Evolutionary conservation across 225 moss, liverwort and hornwort species (phyloP).

Genomic region (Sphagnum contortum): DNA sequence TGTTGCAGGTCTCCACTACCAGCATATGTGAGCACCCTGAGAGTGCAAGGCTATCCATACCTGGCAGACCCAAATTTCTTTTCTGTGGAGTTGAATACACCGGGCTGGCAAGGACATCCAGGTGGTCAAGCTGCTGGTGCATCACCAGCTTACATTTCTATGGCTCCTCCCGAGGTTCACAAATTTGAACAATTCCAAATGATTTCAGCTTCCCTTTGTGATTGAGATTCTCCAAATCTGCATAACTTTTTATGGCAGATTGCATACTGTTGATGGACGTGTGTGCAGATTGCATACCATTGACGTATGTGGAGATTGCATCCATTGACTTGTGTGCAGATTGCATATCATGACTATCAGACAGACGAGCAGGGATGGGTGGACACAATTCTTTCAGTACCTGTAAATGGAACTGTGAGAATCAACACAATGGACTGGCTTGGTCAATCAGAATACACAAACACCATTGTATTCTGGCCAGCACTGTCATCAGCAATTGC

Average conservation of each 20-base stretch:
- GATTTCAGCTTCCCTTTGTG: too few relatives aligned
- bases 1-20: constrained; percentile 38
- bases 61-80: constrained; percentile 42
- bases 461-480: constrained; percentile 43
- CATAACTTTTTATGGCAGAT: neutral
- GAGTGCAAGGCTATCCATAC: constrained; percentile 46
- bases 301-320: too few relatives aligned
- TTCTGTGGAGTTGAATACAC: constrained; percentile 26
- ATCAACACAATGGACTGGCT: constrained; percentile 83
- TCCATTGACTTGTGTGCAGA: constrained; percentile 9
- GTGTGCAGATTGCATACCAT: too few relatives aligned
- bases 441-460: constrained; percentile 44
- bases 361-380: constrained; percentile 69
- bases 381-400: constrained; percentile 59
- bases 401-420: constrained; percentile 48
- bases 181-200: too few relatives aligned
- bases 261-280: too few relatives aligned
- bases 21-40: constrained; percentile 15
- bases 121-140: constrained; percentile 7
- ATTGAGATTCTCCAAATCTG: too few relatives aligned
- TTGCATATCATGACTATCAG: constrained; percentile 42
- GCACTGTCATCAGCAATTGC: constrained; percentile 44
- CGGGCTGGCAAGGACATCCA: constrained; percentile 13
- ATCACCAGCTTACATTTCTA: constrained; percentile 44
- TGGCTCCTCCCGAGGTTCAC: constrained; percentile 56